These are phyloP conservation scores for Solanum sitiens DNA, from an alignment of 257 asterid genomes.

Conservation along the genomic window DNA sequence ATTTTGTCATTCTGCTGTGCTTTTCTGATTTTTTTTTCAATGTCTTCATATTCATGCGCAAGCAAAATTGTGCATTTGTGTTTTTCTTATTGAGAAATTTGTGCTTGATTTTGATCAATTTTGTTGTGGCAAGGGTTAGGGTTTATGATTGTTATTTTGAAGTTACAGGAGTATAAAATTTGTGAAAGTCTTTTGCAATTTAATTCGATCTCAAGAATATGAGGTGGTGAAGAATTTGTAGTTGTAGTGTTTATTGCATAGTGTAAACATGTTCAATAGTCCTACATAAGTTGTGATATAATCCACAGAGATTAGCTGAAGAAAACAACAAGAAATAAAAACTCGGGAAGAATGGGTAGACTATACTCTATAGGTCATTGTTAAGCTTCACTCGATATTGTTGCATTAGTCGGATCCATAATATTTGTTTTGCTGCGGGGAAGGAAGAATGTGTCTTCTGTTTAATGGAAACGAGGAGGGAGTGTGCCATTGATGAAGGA, in stretches of 20 bases:
- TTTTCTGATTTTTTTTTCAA: not conserved
- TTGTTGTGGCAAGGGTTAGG: not conserved
- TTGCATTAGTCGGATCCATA: not conserved
- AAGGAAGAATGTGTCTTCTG: not conserved
- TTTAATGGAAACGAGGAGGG: constrained; percentile 13
- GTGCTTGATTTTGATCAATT: not conserved
- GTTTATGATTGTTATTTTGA: not conserved
- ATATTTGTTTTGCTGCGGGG: not conserved
- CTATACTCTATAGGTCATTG: not conserved
- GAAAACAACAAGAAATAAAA: not conserved
- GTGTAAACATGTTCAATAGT: not conserved
- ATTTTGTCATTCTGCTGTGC: not conserved
- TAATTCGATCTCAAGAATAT: not conserved
- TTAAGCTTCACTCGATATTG: not conserved
- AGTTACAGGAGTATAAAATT: not conserved
- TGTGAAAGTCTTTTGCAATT: not conserved
- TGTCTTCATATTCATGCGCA: not conserved
- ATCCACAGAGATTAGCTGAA: not conserved
- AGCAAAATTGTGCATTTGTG: not conserved
- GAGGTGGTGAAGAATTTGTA: not conserved
- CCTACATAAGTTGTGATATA: not conserved
- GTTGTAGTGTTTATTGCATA: not conserved
- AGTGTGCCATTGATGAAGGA: constrained; percentile 40
- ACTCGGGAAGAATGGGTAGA: not conserved
- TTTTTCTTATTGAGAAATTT: not conserved